A percentile compares a stretch with the other conserved stretches of the same genome.
phyloP scores from a whole-genome alignment of 139 green algal species.

The Chlorella sp. region DNA sequence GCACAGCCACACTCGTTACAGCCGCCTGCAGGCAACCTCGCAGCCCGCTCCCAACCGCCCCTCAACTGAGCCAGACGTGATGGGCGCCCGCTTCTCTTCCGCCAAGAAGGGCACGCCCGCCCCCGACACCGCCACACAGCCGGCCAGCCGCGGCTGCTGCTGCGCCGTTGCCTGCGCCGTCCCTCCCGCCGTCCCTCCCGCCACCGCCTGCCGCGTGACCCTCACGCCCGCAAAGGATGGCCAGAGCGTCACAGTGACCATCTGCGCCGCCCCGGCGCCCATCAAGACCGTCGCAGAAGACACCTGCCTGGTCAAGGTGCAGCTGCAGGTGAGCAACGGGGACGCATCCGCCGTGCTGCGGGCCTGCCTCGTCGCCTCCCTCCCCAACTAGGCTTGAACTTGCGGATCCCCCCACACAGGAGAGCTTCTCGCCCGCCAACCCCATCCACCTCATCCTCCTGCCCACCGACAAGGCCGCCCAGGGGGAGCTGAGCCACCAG shows the following conservation, averaged over 20 bases:
- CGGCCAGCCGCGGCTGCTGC: not conserved
- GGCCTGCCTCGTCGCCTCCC: not conserved
- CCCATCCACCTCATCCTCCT: constrained; percentile 16
- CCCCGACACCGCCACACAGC: not conserved
- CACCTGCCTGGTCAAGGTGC: not conserved
- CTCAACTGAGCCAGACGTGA: too few relatives aligned
- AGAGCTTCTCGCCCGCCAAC: constrained; percentile 4
- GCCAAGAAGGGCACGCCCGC: not conserved
- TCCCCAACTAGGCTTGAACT: too few relatives aligned
- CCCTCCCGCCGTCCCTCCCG: not conserved
- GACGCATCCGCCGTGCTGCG: too few relatives aligned
- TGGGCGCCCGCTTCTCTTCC: too few relatives aligned
- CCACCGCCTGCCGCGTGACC: not conserved
- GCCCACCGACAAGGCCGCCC: not conserved
- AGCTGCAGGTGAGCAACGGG: constrained; percentile 9
- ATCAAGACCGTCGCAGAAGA: too few relatives aligned
- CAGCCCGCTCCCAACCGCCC: too few relatives aligned
- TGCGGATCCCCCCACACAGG: not conserved
- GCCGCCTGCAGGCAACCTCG: too few relatives aligned
- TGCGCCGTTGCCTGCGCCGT: not conserved
- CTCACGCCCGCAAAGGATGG: not conserved
- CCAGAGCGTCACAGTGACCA: not conserved
- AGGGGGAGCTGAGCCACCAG: not conserved
- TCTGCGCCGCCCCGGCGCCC: not conserved
- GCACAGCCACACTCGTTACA: too few relatives aligned